These are phyloP conservation scores for Mucor plumbeus DNA, from an alignment of 371 early-diverging fungal genomes.

Conservation along the genomic window DNA sequence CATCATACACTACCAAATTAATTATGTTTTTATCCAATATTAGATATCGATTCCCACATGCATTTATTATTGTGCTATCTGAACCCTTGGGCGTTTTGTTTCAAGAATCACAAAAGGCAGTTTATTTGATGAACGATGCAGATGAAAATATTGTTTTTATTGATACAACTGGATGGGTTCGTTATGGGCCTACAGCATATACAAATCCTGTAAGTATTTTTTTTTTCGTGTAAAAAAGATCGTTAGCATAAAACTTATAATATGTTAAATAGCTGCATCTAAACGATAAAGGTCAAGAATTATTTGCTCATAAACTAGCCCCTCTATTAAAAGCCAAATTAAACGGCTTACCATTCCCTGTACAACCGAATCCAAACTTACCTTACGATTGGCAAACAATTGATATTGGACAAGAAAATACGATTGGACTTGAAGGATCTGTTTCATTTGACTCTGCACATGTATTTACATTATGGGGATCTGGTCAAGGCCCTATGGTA, in stretches of 20 bases:
- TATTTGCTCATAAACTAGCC: conserved; percentile 33
- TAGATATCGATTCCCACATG: conserved; percentile 19
- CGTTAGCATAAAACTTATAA: background rate
- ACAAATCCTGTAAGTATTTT: conserved; percentile 28
- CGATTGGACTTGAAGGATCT: conserved; percentile 39
- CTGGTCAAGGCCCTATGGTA: conserved; percentile 14
- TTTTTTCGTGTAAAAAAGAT: no score
- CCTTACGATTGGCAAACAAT: conserved; percentile 46
- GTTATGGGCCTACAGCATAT: conserved; percentile 34
- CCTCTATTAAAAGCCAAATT: conserved; percentile 41
- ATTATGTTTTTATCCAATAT: conserved; percentile 29
- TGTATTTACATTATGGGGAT: conserved; percentile 50
- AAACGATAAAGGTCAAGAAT: conserved; percentile 38
- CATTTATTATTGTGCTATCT: conserved; percentile 35
- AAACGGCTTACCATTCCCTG: conserved; percentile 33
- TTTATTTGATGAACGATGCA: conserved; percentile 28
- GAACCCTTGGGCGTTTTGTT: conserved; percentile 43
- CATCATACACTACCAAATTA: conserved; percentile 22
- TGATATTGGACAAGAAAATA: conserved; percentile 39
- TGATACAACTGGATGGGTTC: conserved; percentile 42
- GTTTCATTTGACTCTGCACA: conserved; percentile 46
- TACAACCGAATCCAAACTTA: conserved; percentile 37
- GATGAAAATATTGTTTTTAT: conserved; percentile 40
- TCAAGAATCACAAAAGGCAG: conserved; percentile 40
- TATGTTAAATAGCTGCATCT: conserved; percentile 28